Conservation (phyloP, 805 yeast genomes). For the Saturnispora sekii region DNA sequence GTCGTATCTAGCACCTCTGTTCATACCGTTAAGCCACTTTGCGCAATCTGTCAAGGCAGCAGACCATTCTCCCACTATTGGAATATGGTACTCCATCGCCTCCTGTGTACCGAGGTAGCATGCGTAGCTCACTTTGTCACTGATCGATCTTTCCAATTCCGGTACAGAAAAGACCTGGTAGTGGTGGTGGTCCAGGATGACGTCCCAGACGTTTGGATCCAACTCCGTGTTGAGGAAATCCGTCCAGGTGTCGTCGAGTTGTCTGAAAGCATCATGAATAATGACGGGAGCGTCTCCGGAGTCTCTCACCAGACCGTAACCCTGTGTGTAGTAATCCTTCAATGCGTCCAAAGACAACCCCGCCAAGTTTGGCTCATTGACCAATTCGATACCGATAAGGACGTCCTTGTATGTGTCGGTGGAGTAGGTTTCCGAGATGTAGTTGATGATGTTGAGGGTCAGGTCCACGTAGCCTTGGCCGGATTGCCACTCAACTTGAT, state of each 20-base stretch:
- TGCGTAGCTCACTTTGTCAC: slow-evolving; percentile 49
- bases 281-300: slow-evolving; percentile 34
- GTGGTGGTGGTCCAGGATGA: slow-evolving; percentile 80
- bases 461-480: slow-evolving; percentile 33
- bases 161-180: slow-evolving; percentile 72
- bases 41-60: slow-evolving; percentile 68
- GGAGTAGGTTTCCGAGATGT: slow-evolving; percentile 57
- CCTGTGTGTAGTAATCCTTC: slow-evolving; percentile 49
- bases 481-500: slow-evolving; percentile 43
- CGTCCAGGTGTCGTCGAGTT: slow-evolving; percentile 53
- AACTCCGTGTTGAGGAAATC: slow-evolving; percentile 34
- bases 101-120: slow-evolving; percentile 38
- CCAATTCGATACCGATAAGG: slow-evolving; percentile 71
- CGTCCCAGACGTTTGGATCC: slow-evolving; percentile 38
- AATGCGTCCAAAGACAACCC: slow-evolving; percentile 48
- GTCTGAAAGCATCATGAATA: slow-evolving; percentile 68
- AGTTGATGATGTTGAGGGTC: slow-evolving; percentile 46
- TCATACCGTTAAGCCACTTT: slow-evolving; percentile 59
- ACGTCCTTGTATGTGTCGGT: slow-evolving; percentile 51
- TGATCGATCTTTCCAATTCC: slow-evolving; percentile 49
- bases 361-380: slow-evolving; percentile 87
- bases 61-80: slow-evolving; percentile 68
- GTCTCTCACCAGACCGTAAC: slow-evolving; percentile 55
- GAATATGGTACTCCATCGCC: slow-evolving; percentile 54
- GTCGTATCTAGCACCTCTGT: slow-evolving; percentile 57